Conservation (phyloP, 352 stramenopile genomes). For the Pythium graminicola region DNA sequence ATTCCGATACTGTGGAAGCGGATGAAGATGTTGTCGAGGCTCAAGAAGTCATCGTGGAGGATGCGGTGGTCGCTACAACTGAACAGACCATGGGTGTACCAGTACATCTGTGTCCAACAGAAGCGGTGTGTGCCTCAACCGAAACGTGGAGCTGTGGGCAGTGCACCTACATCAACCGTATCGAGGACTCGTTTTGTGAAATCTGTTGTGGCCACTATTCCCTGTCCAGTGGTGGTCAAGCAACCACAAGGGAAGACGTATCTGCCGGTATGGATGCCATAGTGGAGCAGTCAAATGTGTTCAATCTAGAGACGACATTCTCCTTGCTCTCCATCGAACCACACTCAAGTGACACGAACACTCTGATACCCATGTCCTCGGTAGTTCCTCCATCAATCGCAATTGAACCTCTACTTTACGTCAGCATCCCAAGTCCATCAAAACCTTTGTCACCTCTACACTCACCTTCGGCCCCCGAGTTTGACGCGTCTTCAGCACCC, state of each 20-base stretch:
- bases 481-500: slow-evolving; percentile 2
- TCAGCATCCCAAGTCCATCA: slow-evolving; percentile 5
- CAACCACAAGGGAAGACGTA: no score
- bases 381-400: no score
- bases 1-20: background rate
- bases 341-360: no score
- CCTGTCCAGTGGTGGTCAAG: slow-evolving; percentile 20
- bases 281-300: no score
- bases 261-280: no score
- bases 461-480: slow-evolving; percentile 24
- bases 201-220: slow-evolving; percentile 56
- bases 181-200: slow-evolving; percentile 52
- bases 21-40: slow-evolving; percentile 33
- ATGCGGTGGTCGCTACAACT: slow-evolving; percentile 15
- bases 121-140: background rate
- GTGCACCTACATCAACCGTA: slow-evolving; percentile 53
- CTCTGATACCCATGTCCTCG: no score
- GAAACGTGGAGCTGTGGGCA: slow-evolving; percentile 42
- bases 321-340: no score
- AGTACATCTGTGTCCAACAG: no score
- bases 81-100: no score
- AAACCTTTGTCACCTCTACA: slow-evolving; percentile 22
- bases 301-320: no score
- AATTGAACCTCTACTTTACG: background rate
- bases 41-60: slow-evolving; percentile 34